Evolutionary conservation across 148 eudicot genomes (phyloP).

Genomic region (Rheum nobile): DNA sequence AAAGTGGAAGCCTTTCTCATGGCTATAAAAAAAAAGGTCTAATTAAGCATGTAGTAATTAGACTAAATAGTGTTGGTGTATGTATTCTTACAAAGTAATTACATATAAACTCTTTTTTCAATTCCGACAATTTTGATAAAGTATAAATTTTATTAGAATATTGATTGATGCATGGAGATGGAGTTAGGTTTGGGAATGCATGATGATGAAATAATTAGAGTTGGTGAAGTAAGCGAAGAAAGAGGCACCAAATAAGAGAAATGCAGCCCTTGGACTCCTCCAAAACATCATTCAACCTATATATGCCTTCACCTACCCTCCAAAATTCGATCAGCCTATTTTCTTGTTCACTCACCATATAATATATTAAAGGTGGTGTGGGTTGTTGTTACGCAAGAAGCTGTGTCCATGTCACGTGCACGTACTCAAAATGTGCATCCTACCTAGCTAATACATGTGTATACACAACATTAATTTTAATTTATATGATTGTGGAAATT

Average conservation of each 20-base stretch:
- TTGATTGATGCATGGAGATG: neutral
- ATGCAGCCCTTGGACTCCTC: neutral
- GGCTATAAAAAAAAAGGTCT: too few species aligned
- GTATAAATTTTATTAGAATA: neutral
- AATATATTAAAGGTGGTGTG: neutral
- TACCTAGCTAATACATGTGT: neutral
- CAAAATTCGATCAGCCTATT: neutral
- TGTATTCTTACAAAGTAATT: too few species aligned
- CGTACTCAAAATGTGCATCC: neutral
- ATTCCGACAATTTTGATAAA: neutral
- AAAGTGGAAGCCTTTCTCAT: too few species aligned
- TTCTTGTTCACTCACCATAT: neutral
- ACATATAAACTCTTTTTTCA: neutral
- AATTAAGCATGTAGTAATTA: too few species aligned
- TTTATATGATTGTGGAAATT: neutral
- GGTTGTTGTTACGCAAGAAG: neutral
- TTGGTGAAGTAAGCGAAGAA: neutral
- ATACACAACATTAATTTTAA: neutral
- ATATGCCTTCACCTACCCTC: neutral
- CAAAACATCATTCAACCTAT: neutral
- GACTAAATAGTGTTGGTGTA: too few species aligned
- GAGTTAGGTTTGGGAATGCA: neutral
- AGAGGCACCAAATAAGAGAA: neutral
- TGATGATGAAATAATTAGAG: neutral
- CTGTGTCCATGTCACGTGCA: slow-evolving; percentile 1